phyloP scores from a whole-genome alignment of 2,329 filamentous ascomycete species.

The Bisporella sp. region DNA sequence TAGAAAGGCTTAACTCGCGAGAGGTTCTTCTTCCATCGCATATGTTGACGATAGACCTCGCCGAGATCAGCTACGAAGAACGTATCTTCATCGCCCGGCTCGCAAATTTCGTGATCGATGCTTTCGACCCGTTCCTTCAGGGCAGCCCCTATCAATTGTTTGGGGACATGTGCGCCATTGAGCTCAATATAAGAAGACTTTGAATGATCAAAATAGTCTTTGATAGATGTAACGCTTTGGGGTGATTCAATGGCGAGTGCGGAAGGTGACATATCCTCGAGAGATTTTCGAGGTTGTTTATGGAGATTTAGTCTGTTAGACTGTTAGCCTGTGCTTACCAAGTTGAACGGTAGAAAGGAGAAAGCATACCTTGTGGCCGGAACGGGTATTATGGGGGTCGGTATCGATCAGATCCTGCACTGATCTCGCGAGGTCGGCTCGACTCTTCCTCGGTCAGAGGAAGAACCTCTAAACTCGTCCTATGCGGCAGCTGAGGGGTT shows the following conservation, averaged over 20 bases:
- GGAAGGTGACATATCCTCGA: constrained; percentile 59
- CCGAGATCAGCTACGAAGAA: constrained; percentile 98
- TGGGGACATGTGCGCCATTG: constrained; percentile 41
- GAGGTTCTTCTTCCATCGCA: constrained; percentile 95
- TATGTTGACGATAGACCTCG: constrained; percentile 96
- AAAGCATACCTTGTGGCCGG: constrained; percentile 18
- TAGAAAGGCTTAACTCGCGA: constrained; percentile 93
- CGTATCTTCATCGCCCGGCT: constrained; percentile 89
- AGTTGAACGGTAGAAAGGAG: neutral
- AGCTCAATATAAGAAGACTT: constrained; percentile 21
- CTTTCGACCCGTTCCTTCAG: constrained; percentile 77
- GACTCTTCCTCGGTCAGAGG: constrained; percentile 99
- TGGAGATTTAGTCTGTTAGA: constrained; percentile 1
- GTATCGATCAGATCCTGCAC: constrained; percentile 85
- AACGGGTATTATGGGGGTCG: constrained; percentile 80
- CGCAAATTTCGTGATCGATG: constrained; percentile 83
- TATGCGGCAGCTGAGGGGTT: constrained; percentile 97
- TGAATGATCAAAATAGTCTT: constrained; percentile 22
- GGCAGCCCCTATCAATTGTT: constrained; percentile 79
- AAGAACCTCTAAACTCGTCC: constrained; percentile 96
- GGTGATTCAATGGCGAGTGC: constrained; percentile 45
- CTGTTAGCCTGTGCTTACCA: neutral
- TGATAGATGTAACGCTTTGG: constrained; percentile 22
- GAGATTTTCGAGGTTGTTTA: constrained; percentile 12
- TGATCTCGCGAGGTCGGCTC: constrained; percentile 94